A percentile compares a stretch with the other conserved stretches of the same genome.
Evolutionary conservation across 805 yeast genomes (phyloP).

Genomic region (Candida orba): DNA sequence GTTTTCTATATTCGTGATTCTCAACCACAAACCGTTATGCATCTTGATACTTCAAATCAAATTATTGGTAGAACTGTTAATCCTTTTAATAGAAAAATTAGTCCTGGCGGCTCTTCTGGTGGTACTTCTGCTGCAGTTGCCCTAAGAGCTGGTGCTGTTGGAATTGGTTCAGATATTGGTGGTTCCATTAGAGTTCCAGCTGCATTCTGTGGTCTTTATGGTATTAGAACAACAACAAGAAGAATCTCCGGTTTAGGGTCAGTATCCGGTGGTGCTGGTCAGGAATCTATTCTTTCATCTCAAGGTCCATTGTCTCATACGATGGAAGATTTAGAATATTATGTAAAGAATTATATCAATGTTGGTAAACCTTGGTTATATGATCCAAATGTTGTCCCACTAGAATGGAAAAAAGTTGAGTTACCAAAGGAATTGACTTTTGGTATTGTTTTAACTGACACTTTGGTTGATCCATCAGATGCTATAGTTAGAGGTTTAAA

Average conservation of each 20-base stretch:
- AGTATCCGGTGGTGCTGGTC: slow-evolving; percentile 24
- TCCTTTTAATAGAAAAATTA: slow-evolving; percentile 48
- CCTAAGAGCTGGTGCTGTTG: slow-evolving; percentile 51
- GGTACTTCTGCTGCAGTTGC: slow-evolving; percentile 64
- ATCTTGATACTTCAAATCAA: slow-evolving; percentile 47
- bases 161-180: slow-evolving; percentile 66
- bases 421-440: slow-evolving; percentile 41
- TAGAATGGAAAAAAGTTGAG: slow-evolving; percentile 32
- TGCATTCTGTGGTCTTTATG: slow-evolving; percentile 53
- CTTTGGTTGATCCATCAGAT: slow-evolving; percentile 58
- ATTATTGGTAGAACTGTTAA: slow-evolving; percentile 55
- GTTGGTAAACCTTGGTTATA: slow-evolving; percentile 58
- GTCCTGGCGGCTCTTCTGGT: slow-evolving; percentile 68
- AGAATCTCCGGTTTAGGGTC: slow-evolving; percentile 29
- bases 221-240: slow-evolving; percentile 55
- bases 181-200: slow-evolving; percentile 67
- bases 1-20: slow-evolving; percentile 58
- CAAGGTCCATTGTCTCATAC: slow-evolving; percentile 64
- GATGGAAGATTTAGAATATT: slow-evolving; percentile 59
- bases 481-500: slow-evolving; percentile 53
- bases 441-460: slow-evolving; percentile 58
- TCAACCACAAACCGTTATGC: slow-evolving; percentile 68
- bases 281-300: slow-evolving; percentile 59
- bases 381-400: slow-evolving; percentile 31
- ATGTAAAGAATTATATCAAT: slow-evolving; percentile 47